Base-by-base conservation (phyloP, 2,329 filamentous ascomycete species). In the Ophiostoma australiae region DNA sequence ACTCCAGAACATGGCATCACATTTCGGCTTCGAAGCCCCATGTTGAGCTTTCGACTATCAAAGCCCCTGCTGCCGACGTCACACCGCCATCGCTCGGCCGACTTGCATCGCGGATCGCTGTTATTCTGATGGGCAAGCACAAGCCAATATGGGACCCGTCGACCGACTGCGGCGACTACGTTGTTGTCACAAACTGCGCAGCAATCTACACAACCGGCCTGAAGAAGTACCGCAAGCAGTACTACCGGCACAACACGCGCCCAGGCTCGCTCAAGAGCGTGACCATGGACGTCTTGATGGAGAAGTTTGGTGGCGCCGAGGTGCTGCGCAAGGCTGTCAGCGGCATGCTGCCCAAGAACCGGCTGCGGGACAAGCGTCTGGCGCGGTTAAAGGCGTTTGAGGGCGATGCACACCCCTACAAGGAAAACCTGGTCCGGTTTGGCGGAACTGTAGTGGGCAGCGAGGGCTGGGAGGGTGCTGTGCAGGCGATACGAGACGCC, bases 151-250 rank as follows among this genome's bases (percentile, higher is more conserved):
- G 89, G 83, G 92, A 98, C 82, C 95, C 95, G 1, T 97, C 93
- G 31, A 97, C 94, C 73, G 95, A 99, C 85, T 98, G 95, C 85
- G 95, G 95, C 76, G 95, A 99, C 87, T 99, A 99, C 81, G 94
- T 99, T 15, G 94, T 99, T 0, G 94, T 95, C 69, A 92, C 92
- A 52, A 90, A 93, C 80, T 98, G 95, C 84, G 87, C 91, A 58
- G 89, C 94, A 67, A 85, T 99, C 68, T 89, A 94, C 82, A 90
- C 89, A 1, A 98, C 95, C 8, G 95, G 95, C 75, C 91, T 92
- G 80, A 99, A 99, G 84, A 91, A 89, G 80, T 90, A 88, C 82
- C 92, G 97, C 84, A 99, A 99, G 85, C 90, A 89, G 75, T 99
- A 99, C 86, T 97, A 97, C 84, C 88, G 92, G 70, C 95, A 98